A percentile compares a stretch with the other conserved stretches of the same genome.
Conservation (phyloP, 1,139 yeast species). For the Insectozyma bohioensis region DNA sequence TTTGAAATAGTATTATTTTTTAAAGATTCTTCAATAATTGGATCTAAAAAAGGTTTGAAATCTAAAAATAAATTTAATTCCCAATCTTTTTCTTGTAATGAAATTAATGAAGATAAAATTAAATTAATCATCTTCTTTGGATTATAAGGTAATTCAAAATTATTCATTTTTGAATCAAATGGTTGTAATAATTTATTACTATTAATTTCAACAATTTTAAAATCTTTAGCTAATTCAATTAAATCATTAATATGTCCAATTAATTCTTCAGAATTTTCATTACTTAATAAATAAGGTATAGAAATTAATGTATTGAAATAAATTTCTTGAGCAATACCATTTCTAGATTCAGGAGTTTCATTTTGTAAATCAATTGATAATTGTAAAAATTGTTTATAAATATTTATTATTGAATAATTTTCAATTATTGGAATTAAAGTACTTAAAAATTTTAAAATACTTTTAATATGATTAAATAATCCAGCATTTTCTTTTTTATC, state of each 20-base stretch:
- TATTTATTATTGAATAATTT: slow-evolving; percentile 46
- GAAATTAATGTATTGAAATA: slow-evolving; percentile 64
- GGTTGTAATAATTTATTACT: slow-evolving; percentile 33
- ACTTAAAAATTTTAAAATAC: slow-evolving; percentile 68
- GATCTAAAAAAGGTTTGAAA: slow-evolving; percentile 31
- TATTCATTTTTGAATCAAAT: slow-evolving; percentile 35
- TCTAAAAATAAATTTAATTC: slow-evolving; percentile 31
- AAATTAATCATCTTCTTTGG: slow-evolving; percentile 52
- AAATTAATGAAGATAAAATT: slow-evolving; percentile 54
- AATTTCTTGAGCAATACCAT: slow-evolving; percentile 67
- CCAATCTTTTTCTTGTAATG: slow-evolving; percentile 33
- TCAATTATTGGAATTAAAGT: slow-evolving; percentile 62
- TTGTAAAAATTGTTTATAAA: slow-evolving; percentile 56
- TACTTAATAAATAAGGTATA: slow-evolving; percentile 65
- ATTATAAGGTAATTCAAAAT: slow-evolving; percentile 50
- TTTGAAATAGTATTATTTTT: slow-evolving; percentile 38
- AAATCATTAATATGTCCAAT: slow-evolving; percentile 42
- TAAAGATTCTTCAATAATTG: slow-evolving; percentile 38
- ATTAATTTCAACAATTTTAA: slow-evolving; percentile 25
- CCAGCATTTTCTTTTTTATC: slow-evolving; percentile 54
- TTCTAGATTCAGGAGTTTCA: slow-evolving; percentile 33
- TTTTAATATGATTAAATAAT: slow-evolving; percentile 70
- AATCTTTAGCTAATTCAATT: slow-evolving; percentile 43
- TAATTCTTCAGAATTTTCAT: slow-evolving; percentile 29
- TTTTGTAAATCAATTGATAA: slow-evolving; percentile 59